Evolutionary conservation across 2,329 filamentous ascomycete species (phyloP), one percentile per base, ranked within the genome.

Genomic region (Fusarium mexicanum): DNA sequence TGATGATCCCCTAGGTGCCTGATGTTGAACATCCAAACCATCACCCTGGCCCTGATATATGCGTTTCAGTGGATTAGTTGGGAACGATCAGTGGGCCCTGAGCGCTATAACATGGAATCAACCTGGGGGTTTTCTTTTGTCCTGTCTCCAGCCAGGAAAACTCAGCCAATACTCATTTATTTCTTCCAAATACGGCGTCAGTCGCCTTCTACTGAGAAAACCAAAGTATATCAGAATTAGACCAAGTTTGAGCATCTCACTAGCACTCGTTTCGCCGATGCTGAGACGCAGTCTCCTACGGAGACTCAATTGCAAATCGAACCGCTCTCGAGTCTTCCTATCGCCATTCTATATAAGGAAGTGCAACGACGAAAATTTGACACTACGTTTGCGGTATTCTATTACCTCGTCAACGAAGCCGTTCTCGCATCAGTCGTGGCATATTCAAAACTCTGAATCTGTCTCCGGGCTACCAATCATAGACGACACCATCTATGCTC

Each of bases 401-500:
- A 35, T n/a, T 22, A 35, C 17, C 24, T 35, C 16, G 8, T 18
- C 16, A 8, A 51, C 35, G 20, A 66, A 69, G 43, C n/a, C 35
- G 22, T 67, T 75, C 43, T 74, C 76, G 22, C 55, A 72, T 18
- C 53, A 67, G 8, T 41, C 63, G 67, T 66, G 65, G 63, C 33
- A 50, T 46, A 29, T 33, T 51, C 53, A 67, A 20, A 58, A 38
- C n/a, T 55, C 63, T 26, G 53, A 55, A 35, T 40, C 47, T 16
- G 20, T 48, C 17, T 60, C 72, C 5, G 60, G 61, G 13, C 70
- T 80, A 16, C 73, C 80, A 5, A 65, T 69, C 7, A 59, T 75
- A 16, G 79, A 77, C 12, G 87, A 90, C 65, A 98, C 96, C 3
- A 97, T 99, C 61, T 98, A 97, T 82, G 96, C 96, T 1, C 85